Evolutionary conservation across 305 asterid genomes (phyloP).

Genomic region (Fraxinus sp.): DNA sequence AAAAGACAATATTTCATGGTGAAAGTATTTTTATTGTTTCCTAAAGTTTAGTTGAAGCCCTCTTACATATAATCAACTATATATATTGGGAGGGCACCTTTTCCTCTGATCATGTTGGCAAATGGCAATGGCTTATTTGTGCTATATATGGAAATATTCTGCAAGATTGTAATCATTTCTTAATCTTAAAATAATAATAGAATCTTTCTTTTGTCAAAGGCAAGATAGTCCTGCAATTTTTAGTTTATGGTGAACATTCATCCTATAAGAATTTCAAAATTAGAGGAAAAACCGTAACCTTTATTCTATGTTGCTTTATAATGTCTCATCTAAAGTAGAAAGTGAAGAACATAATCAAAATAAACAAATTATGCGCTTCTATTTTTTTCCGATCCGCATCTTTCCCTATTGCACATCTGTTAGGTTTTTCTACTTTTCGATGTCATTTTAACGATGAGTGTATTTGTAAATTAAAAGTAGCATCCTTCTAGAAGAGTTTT

Average conservation of each 20-base stretch:
- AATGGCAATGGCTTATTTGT: neutral
- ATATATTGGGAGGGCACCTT: neutral
- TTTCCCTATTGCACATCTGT: slow-evolving; percentile 17
- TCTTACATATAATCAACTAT: neutral
- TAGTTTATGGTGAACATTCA: neutral
- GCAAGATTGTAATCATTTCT: neutral
- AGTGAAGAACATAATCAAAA: neutral
- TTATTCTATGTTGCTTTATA: neutral
- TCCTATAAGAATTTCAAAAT: slow-evolving; percentile 8
- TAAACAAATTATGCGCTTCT: neutral
- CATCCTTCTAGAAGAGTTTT: neutral
- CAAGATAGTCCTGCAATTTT: neutral
- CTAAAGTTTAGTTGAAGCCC: neutral
- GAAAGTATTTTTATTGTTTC: neutral
- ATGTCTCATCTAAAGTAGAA: neutral
- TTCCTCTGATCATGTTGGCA: neutral
- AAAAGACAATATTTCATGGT: neutral
- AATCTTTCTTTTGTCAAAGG: slow-evolving; percentile 9
- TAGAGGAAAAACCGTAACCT: slow-evolving; percentile 12
- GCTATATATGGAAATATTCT: neutral
- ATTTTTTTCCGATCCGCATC: neutral
- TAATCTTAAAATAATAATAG: neutral
- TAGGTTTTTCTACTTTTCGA: neutral
- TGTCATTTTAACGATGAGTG: slow-evolving; percentile 6
- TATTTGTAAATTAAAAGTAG: slow-evolving; percentile 7